Base-by-base conservation (phyloP, 106 monocot genomes). In the Iris macrosiphon region DNA sequence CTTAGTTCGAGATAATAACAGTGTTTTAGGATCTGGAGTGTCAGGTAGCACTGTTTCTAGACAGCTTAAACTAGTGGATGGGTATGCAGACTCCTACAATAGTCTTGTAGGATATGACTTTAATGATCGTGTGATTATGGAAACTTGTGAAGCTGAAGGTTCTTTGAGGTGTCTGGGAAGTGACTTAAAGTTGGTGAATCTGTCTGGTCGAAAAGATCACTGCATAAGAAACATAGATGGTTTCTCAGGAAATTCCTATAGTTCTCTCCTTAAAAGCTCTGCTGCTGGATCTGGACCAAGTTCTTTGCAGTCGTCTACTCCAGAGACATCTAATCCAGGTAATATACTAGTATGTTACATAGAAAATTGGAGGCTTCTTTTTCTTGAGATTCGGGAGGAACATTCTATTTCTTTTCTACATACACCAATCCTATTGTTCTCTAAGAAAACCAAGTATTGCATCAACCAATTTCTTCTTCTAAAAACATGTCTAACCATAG, bases 291-390 rank as follows among this genome's bases (percentile, higher is more conserved):
- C 40, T 58, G 33, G 24, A 18, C 61, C 48, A 26, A 61, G 34
- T 42, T 38, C 40, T 9, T 49, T 47, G 40, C 32, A 16, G 39
- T 45, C 25, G 22, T 13, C 52, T 23, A 26, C 49, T 14, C 16
- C 35, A 45, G 52, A 60, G 43, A 49, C n/a, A 21, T 64, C 45
- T 12, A 46, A 56, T 57, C 45, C 34, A 57, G 71, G 71, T 72
- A 71, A 40, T 21, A 11, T 31, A 16, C 12, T 43, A 27, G 37
- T n/a, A 22, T 58, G 39, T 7, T 8, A 41, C n/a, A 58, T 14
- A n/a, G 17, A 12, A 25, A 27, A 8, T 24, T n/a, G 24, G 3
- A 1, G 4, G n/a, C n/a, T n/a, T n/a, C n/a, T n/a, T n/a, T n/a
- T n/a, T n/a, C n/a, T n/a, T n/a, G n/a, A n/a, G n/a, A n/a, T n/a